Base-by-base conservation (phyloP, 1,139 yeast species). In the Debaryomycetaceae sp. region DNA sequence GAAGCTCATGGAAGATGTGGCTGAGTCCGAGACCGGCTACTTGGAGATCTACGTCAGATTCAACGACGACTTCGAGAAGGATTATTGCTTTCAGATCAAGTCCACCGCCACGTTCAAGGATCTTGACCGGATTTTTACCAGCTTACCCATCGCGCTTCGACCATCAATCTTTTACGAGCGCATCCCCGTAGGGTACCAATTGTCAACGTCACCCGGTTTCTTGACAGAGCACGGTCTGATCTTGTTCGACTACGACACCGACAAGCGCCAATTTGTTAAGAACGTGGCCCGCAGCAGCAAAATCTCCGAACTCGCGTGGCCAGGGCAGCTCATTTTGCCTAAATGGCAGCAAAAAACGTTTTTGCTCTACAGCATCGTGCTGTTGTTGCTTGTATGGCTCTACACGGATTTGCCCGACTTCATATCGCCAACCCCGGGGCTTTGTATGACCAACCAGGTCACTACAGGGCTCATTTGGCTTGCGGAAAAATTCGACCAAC, bases 351-450 rank as follows among this genome's bases (percentile, higher is more conserved):
- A 61, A 42, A 73, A 81, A 49, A 53, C 61, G 27, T 61, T 67
- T 32, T 67, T 73, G 16, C 68, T 69, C 41, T 58, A 70, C 38
- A 42, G 67, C 2, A 65, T 78, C 30, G 38, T 72, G 12, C 34
- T 71, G 0, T 39, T 69, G 5, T 62, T 88, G 47, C 33, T 71
- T 10, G 60, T 60, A 13, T 91, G 98, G 97, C 71, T 91, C 40
- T 91, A 89, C 56, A 78, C 95, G 3, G 97, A 91, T 58, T 68
- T 91, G 51, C 98, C 98, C 1, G 95, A 86, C 50, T 73, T 68
- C 45, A 65, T 86, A 35, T 75, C 89, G 25, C 96, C 96, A 30
- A 89, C 97, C 3, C 97, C 97, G 0, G 96, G 96, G 18, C 70
- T 78, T 36, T 82, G 91, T 42, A 65, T 86, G 37, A 82, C 94